Evolutionary conservation across 257 asterid genomes (phyloP), one percentile per base, ranked within the genome.

Genomic region (Cordia subcordata): DNA sequence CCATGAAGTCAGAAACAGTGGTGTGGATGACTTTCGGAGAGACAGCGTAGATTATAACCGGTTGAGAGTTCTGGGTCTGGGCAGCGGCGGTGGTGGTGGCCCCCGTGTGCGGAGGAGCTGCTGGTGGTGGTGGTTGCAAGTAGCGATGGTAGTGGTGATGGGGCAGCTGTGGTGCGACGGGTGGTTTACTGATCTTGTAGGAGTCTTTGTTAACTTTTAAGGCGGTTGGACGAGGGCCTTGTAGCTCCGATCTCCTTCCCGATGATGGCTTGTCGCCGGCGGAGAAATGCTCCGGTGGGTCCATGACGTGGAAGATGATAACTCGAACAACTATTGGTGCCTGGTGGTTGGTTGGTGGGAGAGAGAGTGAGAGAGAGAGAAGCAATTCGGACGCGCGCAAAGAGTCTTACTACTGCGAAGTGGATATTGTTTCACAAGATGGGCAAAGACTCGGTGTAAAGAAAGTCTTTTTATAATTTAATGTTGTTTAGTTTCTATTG

Each of bases 171-270:
- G 93, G 95, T 13, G 81, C 77, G 0, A 88, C 65, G 1, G 99
- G 99, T 11, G 99, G 99, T 69, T 92, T 92, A 53, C 75, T 67
- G 85, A 88, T 92, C 75, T 84, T 88, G 85, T 69, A 62, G 49
- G 99, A 92, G 73, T 86, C 94, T 71, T 92, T 82, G 94, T 68
- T 88, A 77, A 92, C 96, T 77, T 72, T 84, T 33, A 92, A 94
- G 8, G 94, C 82, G 1, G 95, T 3, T 47, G 99, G 99, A 12
- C 99, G 94, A 18, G 99, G 96, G 58, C 99, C 99, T 64, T 72
- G 96, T n/a, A 92, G 71, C 55, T 84, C 90, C 21, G 57, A 21
- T 61, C 58, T 74, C 38, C 78, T 63, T 17, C 63, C 70, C 11
- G 96, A 94, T 3, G 98, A 87, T 32, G 95, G 79, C 35, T 83